Conservation (phyloP, 192 early-diverging fungal genomes). For the Coemansia sp. region DNA sequence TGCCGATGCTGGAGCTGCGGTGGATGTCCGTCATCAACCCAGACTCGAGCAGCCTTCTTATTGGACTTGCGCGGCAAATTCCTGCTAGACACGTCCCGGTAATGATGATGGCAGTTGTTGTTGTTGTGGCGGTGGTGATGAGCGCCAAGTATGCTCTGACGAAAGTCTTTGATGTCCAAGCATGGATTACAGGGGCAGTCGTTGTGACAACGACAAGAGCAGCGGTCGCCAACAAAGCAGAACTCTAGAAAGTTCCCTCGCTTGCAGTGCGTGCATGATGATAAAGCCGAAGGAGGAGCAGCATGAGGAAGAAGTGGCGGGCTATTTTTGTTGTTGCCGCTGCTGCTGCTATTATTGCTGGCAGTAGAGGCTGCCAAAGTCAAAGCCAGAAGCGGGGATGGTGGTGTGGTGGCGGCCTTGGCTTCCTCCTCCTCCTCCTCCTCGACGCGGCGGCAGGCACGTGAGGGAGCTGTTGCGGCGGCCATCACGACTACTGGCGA, state of each 20-base stretch:
- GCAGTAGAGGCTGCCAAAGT: background rate
- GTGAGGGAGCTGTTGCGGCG: constrained; percentile 1
- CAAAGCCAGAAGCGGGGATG: background rate
- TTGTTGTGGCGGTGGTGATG: background rate
- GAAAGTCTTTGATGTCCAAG: constrained; percentile 29
- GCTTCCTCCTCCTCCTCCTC: too few species aligned
- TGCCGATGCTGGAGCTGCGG: constrained; percentile 5
- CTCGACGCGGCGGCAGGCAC: background rate
- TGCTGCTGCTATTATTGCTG: too few species aligned
- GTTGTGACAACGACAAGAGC: constrained; percentile 33
- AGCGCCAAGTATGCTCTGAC: background rate
- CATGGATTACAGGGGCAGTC: constrained; percentile 53
- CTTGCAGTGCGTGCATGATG: constrained; percentile 42
- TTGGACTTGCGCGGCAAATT: too few species aligned
- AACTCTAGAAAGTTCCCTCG: constrained; percentile 49
- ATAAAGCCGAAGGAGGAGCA: too few species aligned
- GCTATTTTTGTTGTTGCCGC: too few species aligned
- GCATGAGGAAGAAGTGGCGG: too few species aligned
- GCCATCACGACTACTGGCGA: too few species aligned
- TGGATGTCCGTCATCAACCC: background rate
- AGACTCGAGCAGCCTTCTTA: background rate
- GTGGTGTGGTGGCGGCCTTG: background rate
- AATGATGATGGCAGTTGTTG: background rate
- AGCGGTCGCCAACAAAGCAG: constrained; percentile 39
- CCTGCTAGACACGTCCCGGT: too few species aligned